Evolutionary conservation across 2,329 filamentous ascomycete genomes (phyloP).

Genomic region (Tolypocladium pustulatum): DNA sequence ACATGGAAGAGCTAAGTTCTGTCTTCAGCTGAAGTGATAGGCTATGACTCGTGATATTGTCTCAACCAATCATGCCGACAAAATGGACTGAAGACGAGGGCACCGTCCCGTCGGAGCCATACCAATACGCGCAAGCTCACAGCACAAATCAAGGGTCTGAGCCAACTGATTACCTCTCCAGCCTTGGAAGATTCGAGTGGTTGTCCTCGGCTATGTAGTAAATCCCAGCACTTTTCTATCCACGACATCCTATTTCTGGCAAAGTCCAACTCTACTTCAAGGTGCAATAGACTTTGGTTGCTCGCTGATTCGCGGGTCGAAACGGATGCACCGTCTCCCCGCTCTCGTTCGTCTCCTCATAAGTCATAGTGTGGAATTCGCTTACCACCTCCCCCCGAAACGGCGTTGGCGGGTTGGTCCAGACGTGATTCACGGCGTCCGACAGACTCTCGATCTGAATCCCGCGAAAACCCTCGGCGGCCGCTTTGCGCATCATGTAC

Average conservation of each 20-base stretch:
- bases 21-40: not conserved
- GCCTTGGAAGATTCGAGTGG: no score
- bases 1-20: not conserved
- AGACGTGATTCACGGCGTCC: conserved; percentile 14
- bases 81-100: not conserved
- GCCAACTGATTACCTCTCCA: no score
- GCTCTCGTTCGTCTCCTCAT: conserved; percentile 3
- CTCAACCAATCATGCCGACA: not conserved
- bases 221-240: not conserved
- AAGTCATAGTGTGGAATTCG: conserved; percentile 4
- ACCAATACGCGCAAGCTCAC: not conserved
- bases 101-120: not conserved
- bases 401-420: conserved; percentile 13
- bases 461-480: conserved; percentile 10
- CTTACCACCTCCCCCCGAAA: conserved; percentile 8
- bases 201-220: no score
- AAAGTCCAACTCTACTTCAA: not conserved
- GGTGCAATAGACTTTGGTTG: conserved; percentile 6
- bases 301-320: conserved; percentile 4
- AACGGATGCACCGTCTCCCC: conserved; percentile 5
- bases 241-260: not conserved
- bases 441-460: conserved; percentile 14
- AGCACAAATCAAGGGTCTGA: no score
- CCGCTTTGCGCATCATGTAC: conserved; percentile 11
- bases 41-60: not conserved